These are phyloP conservation scores for Saturnispora saitoi DNA, from an alignment of 805 yeast genomes.

Conservation along the genomic window DNA sequence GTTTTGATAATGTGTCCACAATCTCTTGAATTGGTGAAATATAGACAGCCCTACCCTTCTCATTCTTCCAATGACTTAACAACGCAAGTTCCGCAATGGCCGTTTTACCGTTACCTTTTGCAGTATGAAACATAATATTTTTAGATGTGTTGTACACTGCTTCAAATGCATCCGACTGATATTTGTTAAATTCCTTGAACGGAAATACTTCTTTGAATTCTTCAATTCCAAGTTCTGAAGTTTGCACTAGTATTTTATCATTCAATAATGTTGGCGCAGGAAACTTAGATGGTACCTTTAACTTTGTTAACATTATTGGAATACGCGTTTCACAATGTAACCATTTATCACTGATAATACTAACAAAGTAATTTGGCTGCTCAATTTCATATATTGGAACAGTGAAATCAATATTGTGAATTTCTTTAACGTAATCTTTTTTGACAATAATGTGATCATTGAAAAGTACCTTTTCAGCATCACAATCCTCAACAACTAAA, in stretches of 20 bases:
- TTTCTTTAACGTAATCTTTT: constrained; percentile 40
- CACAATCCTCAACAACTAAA: constrained; percentile 71
- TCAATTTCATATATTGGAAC: constrained; percentile 49
- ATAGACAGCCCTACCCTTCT: constrained; percentile 63
- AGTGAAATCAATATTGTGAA: constrained; percentile 55
- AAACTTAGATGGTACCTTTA: constrained; percentile 54
- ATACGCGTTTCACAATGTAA: constrained; percentile 57
- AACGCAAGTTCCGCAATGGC: constrained; percentile 65
- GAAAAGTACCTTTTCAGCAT: constrained; percentile 68
- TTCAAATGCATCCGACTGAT: constrained; percentile 67
- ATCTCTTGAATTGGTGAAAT: constrained; percentile 54
- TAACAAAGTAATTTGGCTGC: constrained; percentile 65
- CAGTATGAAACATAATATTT: constrained; percentile 56
- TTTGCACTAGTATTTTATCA: constrained; percentile 44
- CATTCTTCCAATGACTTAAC: constrained; percentile 61
- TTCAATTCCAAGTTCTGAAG: constrained; percentile 37
- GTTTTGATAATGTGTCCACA: constrained; percentile 36
- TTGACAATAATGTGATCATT: constrained; percentile 46
- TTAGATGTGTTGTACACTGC: constrained; percentile 44
- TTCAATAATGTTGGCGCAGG: constrained; percentile 53
- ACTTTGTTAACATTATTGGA: constrained; percentile 47
- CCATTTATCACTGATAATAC: constrained; percentile 78
- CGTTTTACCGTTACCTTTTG: constrained; percentile 74
- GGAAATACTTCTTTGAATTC: constrained; percentile 40
- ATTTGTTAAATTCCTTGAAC: constrained; percentile 52